Conservation (phyloP, 495 filamentous ascomycete genomes). For the Mytilinidion resinicola region DNA sequence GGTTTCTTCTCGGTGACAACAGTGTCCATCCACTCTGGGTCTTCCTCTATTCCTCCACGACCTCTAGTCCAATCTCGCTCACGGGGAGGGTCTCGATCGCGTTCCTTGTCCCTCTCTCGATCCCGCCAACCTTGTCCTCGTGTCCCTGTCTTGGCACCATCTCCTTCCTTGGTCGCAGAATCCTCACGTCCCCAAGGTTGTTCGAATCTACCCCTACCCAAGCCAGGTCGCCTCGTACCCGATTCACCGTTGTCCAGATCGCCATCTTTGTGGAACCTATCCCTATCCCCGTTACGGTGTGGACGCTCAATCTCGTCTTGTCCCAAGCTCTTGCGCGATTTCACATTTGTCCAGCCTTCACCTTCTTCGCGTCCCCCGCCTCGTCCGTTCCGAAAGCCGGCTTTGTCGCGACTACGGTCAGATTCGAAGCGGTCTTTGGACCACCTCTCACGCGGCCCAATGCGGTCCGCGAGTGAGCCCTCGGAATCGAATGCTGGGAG, state of each 20-base stretch:
- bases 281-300: slow-evolving; percentile 59
- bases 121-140: slow-evolving; percentile 30
- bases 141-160: slow-evolving; percentile 16
- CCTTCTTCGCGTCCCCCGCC: slow-evolving; percentile 46
- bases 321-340: slow-evolving; percentile 48
- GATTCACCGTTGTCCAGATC: slow-evolving; percentile 15
- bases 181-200: slow-evolving; percentile 37
- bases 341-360: slow-evolving; percentile 55
- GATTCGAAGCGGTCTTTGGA: slow-evolving; percentile 26
- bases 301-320: slow-evolving; percentile 51
- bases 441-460: slow-evolving; percentile 15
- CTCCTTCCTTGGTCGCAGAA: slow-evolving; percentile 16
- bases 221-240: slow-evolving; percentile 9
- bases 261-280: slow-evolving; percentile 42
- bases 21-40: slow-evolving; percentile 49
- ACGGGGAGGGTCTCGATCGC: slow-evolving; percentile 16
- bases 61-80: slow-evolving; percentile 34
- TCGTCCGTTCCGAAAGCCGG: slow-evolving; percentile 38
- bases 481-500: slow-evolving; percentile 6
- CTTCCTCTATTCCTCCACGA: slow-evolving; percentile 44
- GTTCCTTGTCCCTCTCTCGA: slow-evolving; percentile 48
- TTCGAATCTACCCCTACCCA: slow-evolving; percentile 20
- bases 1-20: slow-evolving; percentile 40
- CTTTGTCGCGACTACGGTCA: slow-evolving; percentile 34
- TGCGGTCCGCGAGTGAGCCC: slow-evolving; percentile 17